Evolutionary conservation across 129 eudicot species (phyloP).

Genomic region (Kitagawia praeruptora): DNA sequence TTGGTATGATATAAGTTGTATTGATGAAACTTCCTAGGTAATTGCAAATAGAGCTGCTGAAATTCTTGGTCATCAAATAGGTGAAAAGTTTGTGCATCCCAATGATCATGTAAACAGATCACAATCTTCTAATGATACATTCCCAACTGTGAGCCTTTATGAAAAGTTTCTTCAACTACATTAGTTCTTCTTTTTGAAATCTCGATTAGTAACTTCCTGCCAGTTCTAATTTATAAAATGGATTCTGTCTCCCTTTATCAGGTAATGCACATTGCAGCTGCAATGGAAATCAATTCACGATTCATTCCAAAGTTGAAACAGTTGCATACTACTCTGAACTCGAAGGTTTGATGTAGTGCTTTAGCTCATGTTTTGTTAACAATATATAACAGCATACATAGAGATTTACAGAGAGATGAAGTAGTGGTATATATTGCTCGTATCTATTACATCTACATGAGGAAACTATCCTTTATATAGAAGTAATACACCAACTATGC

Average conservation of each 20-base stretch:
- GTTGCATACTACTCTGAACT: constrained; percentile 59
- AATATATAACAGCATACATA: too few relatives aligned
- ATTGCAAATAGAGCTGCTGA: constrained; percentile 99
- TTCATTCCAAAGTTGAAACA: constrained; percentile 73
- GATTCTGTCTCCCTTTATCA: constrained; percentile 21
- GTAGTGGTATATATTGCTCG: too few relatives aligned
- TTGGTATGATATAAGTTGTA: not conserved
- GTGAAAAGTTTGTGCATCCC: constrained; percentile 92
- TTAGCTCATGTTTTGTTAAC: not conserved
- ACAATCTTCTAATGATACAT: constrained; percentile 96
- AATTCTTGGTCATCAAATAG: constrained; percentile 92
- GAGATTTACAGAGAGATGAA: too few relatives aligned
- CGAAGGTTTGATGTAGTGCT: constrained; percentile 44
- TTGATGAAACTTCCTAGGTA: constrained; percentile 34
- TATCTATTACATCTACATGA: too few relatives aligned
- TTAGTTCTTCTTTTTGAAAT: not conserved
- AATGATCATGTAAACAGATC: constrained; percentile 99
- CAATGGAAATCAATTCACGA: constrained; percentile 76
- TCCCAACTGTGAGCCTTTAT: constrained; percentile 71
- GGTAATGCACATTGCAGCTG: constrained; percentile 99
- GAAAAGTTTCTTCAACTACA: constrained; percentile 1
- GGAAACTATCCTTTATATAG: too few relatives aligned
- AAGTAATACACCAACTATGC: too few relatives aligned
- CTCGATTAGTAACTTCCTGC: not conserved
- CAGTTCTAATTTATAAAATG: not conserved